A percentile compares a stretch with the other conserved stretches of the same genome.
Evolutionary conservation across 768 basidiomycete species (phyloP).

Genomic region (Lactifluus subvellereus): DNA sequence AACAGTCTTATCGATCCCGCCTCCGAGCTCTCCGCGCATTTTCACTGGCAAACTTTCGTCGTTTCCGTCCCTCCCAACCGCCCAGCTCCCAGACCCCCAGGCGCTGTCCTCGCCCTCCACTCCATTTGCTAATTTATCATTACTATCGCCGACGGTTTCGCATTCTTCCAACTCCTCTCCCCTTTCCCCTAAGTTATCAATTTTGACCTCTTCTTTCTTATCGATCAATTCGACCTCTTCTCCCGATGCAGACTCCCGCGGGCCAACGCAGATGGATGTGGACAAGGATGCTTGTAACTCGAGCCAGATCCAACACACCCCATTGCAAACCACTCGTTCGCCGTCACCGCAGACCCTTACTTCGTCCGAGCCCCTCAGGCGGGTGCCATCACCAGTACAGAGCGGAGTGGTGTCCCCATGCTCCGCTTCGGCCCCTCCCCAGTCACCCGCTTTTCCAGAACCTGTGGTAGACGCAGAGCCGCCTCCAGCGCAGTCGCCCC

Average conservation of each 20-base stretch:
- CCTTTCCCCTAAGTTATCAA: constrained; percentile 26
- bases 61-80: neutral
- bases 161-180: constrained; percentile 21
- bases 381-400: neutral
- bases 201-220: constrained; percentile 20
- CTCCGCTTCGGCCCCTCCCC: neutral
- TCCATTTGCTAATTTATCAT: constrained; percentile 49
- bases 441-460: neutral
- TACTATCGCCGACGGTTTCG: constrained; percentile 34
- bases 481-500: neutral
- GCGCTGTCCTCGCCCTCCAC: constrained; percentile 27
- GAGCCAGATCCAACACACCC: neutral
- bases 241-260: neutral
- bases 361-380: constrained; percentile 10
- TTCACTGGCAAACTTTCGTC: constrained; percentile 15
- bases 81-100: constrained; percentile 1
- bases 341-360: constrained; percentile 8
- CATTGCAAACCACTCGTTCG: neutral
- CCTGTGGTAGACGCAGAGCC: neutral
- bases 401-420: neutral
- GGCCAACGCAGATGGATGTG: constrained; percentile 16
- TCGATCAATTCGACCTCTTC: constrained; percentile 1
- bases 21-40: constrained; percentile 12
- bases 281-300: constrained; percentile 1
- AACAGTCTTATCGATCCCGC: constrained; percentile 30